Conservation (phyloP, 2,329 filamentous ascomycete species). For the Ascochyta fabae region DNA sequence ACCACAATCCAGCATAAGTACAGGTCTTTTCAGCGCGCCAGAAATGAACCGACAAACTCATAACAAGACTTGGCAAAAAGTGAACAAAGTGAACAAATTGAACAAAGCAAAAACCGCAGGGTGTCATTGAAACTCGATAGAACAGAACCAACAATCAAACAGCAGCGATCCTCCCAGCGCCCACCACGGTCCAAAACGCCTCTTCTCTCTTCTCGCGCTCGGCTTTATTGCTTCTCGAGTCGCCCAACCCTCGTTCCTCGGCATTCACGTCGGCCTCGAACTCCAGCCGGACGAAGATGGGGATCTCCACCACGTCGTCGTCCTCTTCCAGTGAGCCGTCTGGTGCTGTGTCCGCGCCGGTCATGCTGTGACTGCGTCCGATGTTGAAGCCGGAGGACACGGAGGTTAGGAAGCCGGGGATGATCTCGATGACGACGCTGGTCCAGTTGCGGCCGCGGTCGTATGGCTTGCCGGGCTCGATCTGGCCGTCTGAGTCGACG, state of each 20-base stretch:
- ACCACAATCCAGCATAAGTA: too few species aligned
- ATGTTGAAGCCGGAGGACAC: constrained; percentile 2
- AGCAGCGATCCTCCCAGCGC: constrained; percentile 75
- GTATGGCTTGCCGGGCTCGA: constrained; percentile 95
- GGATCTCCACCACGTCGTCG: constrained; percentile 80
- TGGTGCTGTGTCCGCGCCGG: constrained; percentile 4
- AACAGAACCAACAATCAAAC: constrained; percentile 11
- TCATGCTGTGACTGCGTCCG: constrained; percentile 8
- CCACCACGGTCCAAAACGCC: constrained; percentile 94
- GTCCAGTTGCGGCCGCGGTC: constrained; percentile 94
- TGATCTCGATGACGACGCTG: constrained; percentile 88
- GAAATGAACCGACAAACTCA: too few species aligned
- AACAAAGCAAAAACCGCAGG: background rate
- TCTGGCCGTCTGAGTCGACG: constrained; percentile 43
- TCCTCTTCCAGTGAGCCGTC: constrained; percentile 54
- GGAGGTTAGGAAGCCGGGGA: constrained; percentile 59
- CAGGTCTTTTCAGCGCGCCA: too few species aligned
- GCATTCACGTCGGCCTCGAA: constrained; percentile 80
- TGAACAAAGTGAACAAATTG: too few species aligned
- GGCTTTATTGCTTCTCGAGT: constrained; percentile 61
- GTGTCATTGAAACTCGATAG: constrained; percentile 9
- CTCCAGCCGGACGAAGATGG: constrained; percentile 89
- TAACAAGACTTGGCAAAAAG: too few species aligned
- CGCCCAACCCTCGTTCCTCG: constrained; percentile 46
- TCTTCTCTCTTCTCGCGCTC: constrained; percentile 80